Base-by-base conservation (phyloP, 2,329 filamentous ascomycete species). In the Fusarium transvaalense region DNA sequence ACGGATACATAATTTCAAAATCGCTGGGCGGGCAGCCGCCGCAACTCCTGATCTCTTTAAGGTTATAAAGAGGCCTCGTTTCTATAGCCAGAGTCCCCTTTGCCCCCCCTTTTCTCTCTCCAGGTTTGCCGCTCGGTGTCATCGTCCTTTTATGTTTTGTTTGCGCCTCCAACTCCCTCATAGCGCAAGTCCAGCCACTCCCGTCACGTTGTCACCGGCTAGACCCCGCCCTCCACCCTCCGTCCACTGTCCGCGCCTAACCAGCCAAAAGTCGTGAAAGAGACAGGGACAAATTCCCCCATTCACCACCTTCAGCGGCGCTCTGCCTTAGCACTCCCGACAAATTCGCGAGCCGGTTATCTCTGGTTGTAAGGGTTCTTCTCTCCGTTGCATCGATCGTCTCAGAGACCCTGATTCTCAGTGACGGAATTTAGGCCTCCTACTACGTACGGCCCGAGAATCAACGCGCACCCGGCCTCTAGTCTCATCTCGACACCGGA, bases 171-270 rank as follows among this genome's bases (percentile, higher is more conserved):
- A 61, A 50, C 53, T 69, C 50, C 37, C 62, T 58, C 66, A 15
- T 37, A 60, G 61, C 66, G 69, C 55, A 60, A 62, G 64, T 71
- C 59, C 67, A 74, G 71, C 72, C 72, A 74, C 69, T 75, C 72
- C 66, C 60, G 66, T 74, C 72, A 74, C 72, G 72, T 75, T 75
- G 72, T 74, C 61, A 59, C 54, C 50, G 48, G 53, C 54, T 56
- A 69, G 69, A 74, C 72, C 72, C 72, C 72, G 72, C 72, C 71
- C 65, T 73, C 59, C 61, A 65, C 68, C 48, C 64, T 69, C 68
- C 48, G 64, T 69, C 69, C 32, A 39, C 34, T 51, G 47, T 51
- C 47, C 61, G 61, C 71, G 72, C 72, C 69, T 71, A 74, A 74
- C 69, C 71, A 72, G 73, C 71, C 71, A 71, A 55, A 62, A 71